phyloP scores from a whole-genome alignment of 179 eudicot species.

The Carnegiea gigantea region DNA sequence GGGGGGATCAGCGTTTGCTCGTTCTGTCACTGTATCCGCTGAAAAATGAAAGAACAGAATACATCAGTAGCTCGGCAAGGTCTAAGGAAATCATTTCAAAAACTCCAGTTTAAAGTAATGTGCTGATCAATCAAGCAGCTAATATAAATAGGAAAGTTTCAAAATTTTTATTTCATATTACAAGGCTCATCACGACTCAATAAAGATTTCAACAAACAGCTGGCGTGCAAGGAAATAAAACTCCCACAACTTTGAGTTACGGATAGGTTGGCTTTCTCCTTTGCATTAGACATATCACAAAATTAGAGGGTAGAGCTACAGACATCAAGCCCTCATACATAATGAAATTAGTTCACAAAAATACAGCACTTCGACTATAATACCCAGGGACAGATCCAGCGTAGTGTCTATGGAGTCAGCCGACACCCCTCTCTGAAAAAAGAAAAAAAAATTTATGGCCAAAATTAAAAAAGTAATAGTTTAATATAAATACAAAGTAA shows the following conservation, averaged over 20 bases:
- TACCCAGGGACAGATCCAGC: too few species aligned
- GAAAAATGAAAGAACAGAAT: background rate
- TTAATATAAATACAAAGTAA: too few species aligned
- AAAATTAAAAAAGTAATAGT: too few species aligned
- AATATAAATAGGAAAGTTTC: background rate
- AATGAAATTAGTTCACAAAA: background rate
- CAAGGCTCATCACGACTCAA: too few species aligned
- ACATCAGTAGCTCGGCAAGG: background rate
- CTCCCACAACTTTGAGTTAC: background rate
- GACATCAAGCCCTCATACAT: background rate
- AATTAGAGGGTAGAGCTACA: background rate
- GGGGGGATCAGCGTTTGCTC: conserved; percentile 21
- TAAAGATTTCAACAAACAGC: background rate
- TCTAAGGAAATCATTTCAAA: background rate
- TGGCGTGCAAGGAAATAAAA: background rate
- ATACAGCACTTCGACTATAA: too few species aligned
- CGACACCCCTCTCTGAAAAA: too few species aligned
- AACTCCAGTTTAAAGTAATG: background rate
- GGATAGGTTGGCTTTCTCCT: background rate
- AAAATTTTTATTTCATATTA: background rate
- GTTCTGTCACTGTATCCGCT: conserved; percentile 27
- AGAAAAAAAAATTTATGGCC: too few species aligned
- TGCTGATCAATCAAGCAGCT: background rate
- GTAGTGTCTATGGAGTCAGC: too few species aligned
- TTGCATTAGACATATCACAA: background rate